Base-by-base conservation (phyloP, 345 rosid genomes). In the Toxicodendron radicans region DNA sequence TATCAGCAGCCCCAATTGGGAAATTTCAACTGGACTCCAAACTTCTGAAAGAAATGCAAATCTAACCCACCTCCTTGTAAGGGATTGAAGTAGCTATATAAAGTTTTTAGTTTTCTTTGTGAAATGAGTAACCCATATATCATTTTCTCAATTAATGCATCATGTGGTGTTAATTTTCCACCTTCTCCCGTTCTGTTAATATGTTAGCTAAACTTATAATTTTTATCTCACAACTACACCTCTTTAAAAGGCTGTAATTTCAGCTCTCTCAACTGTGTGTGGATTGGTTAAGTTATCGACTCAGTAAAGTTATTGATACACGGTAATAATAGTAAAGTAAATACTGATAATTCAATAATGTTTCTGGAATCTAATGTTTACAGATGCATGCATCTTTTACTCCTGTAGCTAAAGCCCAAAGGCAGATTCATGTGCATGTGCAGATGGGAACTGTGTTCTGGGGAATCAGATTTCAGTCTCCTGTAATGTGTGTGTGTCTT, bases 1-100 rank as follows among this genome's bases (percentile, higher is more conserved):
- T 92, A 95, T 74, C 97, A 91, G 90, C 97, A 88, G 83, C 90
- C 97, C 49, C 98, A 87, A 76, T 76, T 90, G 85, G 92, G 99
- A 72, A 97, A 91, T 83, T 90, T 86, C 80, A 95, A 87, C 73
- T 95, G 99, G 99, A 83, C 97, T 54, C 58, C 93, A 61, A 95
- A 87, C 85, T 95, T 92, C 89, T 92, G 87, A 91, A 86, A 53
- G 70, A 56, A 64, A 68, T 61, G 53, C 60, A 53, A 71, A 68
- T 67, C 80, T 79, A 84, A 87, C 84, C 72, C 64, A 14, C 65
- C 64, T 41, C 62, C 61, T 82, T 81, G 81, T 79, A 78, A 84
- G 80, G 83, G 84, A 80, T 74, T 62, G 77, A 74, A 78, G 82
- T 83, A 81, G 84, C 79, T 72, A 79, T 79, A 79, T 76, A 64